Evolutionary conservation across 306 rosid species (phyloP).

Genomic region (Prunus kanzakura): DNA sequence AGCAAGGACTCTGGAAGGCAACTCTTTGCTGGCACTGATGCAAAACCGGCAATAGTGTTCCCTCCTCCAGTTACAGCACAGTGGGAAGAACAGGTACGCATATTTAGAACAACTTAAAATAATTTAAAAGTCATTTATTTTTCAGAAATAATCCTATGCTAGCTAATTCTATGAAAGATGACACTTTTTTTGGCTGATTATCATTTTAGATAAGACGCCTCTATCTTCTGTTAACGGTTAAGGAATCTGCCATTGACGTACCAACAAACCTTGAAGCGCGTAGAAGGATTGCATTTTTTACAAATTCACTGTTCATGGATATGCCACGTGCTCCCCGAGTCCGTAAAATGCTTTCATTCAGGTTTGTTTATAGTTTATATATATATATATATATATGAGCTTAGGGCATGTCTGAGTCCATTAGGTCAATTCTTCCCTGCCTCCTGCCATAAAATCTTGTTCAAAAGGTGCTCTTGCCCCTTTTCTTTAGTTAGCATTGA

Average conservation of each 20-base stretch:
- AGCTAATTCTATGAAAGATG: background rate
- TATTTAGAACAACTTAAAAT: background rate
- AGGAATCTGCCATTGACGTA: constrained; percentile 79
- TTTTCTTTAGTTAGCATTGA: too few species aligned
- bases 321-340: constrained; percentile 98
- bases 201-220: constrained; percentile 80
- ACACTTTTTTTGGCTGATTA: constrained; percentile 18
- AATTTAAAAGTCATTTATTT: background rate
- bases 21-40: constrained; percentile 90
- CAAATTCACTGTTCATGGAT: constrained; percentile 95
- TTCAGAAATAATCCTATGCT: background rate
- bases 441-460: too few species aligned
- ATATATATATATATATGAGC: constrained; percentile 1
- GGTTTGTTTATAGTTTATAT: constrained; percentile 39
- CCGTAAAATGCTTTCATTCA: constrained; percentile 95
- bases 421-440: background rate
- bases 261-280: constrained; percentile 98
- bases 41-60: constrained; percentile 67
- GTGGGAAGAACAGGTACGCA: constrained; percentile 92
- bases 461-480: too few species aligned
- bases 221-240: constrained; percentile 75
- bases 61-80: constrained; percentile 84
- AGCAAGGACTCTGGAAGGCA: constrained; percentile 89
- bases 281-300: constrained; percentile 84
- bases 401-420: background rate